Base-by-base conservation (phyloP, 176 grass and related monocot species). In the Juncus inflexus region DNA sequence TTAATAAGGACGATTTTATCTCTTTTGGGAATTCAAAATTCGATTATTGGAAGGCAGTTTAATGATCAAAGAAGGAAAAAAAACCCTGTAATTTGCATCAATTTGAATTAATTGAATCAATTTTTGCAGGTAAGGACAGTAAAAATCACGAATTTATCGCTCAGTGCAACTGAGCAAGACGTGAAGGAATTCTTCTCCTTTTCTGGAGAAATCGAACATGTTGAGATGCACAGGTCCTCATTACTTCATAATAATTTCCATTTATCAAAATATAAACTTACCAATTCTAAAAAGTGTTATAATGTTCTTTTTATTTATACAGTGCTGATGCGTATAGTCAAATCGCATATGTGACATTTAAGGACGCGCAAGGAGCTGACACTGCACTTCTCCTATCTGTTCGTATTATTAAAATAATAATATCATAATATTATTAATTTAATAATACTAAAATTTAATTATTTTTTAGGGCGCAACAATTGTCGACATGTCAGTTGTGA, bases 351-450 rank as follows among this genome's bases (percentile, higher is more conserved):
- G 94, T 99, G 15, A 92, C 94, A 60, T 99, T 99, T 75, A 90
- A 86, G 81, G 94, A 92, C 13, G 56, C 67, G 11, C 85, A 99
- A 56, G 94, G 88, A 69, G 88, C 94, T 75, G 88, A 92, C 65
- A 92, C 94, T 58, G 85, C 94, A 56, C 83, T 92, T 73, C 88
- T 99, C 74, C 94, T 99, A 73, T 99, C 94, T 35, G 94, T 99
- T 36, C 80, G 86, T 83, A 57, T 28, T 45, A 60, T 35, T 62
- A 43, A 28, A 28, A 28, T 28, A 28, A 28, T 28, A 28, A 13
- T 40, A 39, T 69, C 50, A 2, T 5, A 69, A 41, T 12, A 42
- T 37, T 60, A 4, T 84, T 52, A 12, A 7, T 28, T 36, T 42
- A 9, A 12, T 43, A 37, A 35, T 51, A 52, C 10, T 67, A 11